Base-by-base conservation (phyloP, 2,329 filamentous ascomycete species). In the Didymella glomerata region DNA sequence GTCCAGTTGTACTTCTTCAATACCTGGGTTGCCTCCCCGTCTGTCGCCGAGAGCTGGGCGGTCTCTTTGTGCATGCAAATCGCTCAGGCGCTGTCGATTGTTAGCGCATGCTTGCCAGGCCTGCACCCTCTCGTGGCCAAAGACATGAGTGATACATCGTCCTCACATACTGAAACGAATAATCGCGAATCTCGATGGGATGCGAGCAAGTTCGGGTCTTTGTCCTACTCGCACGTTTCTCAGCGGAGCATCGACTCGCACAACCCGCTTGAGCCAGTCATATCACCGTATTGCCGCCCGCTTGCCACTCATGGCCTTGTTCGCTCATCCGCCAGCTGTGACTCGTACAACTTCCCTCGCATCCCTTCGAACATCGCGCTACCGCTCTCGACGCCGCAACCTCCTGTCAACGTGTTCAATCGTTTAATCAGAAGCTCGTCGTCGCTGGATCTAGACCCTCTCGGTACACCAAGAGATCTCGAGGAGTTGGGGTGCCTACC, bases 221-320 rank as follows among this genome's bases (percentile, higher is more conserved):
- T 58, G 6, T 49, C 56, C 8, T 46, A 50, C 16, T 54, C 46
- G 10, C 50, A 58, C 10, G 24, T 20, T 5, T 34, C 45, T 2
- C 38, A 54, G 8, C 38, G 36, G 4, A 58, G 56, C 18, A 24
- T 44, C 14, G 46, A 54, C 25, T 54, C 46, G 1, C 14, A 46
- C 2, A 18, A n/a, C 22, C 32, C 46, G 10, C 25, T 46, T 16
- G 40, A 44, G n/a, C 50, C 56, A 6, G 45, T 34, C 2, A 50
- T 52, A 16, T 55, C 57, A 41, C 56, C 63, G 2, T 74, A 72
- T 40, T 73, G 70, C 56, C 61, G 56, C 13, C 70, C 72, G 2
- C 56, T 74, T 0, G 70, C 68, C 11, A 74, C 72, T 0, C 68
- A 71, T 22, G 70, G 70, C 16, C 66, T 74, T 4, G 68, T 69